Percentiles rank a stretch among this genome's conserved stretches.
Evolutionary conservation across 192 early-diverging fungal species (phyloP).

Genomic region (Kickxella alabastrina): DNA sequence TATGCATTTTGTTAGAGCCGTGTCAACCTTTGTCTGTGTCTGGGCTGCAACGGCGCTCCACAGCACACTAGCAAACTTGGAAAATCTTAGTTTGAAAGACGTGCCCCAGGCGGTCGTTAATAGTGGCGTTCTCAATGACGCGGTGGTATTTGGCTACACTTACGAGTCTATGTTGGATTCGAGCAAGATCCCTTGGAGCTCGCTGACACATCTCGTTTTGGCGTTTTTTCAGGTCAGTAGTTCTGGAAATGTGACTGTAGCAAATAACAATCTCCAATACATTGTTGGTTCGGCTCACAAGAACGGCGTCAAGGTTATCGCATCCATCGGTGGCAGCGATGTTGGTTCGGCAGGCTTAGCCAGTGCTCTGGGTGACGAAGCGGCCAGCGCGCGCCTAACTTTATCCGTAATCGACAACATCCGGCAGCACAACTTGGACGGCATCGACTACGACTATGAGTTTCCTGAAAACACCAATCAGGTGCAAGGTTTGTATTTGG

Average conservation of each 20-base stretch:
- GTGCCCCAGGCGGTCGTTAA: slow-evolving; percentile 16
- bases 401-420: slow-evolving; percentile 39
- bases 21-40: background rate
- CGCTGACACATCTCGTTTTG: slow-evolving; percentile 59
- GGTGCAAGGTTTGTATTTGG: slow-evolving; percentile 53
- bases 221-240: slow-evolving; percentile 51
- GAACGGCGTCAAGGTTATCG: slow-evolving; percentile 53
- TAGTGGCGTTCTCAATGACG: slow-evolving; percentile 30
- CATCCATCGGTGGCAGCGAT: slow-evolving; percentile 70
- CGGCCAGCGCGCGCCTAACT: slow-evolving; percentile 32
- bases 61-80: slow-evolving; percentile 3
- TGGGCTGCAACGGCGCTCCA: background rate
- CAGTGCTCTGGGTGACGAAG: slow-evolving; percentile 38
- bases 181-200: slow-evolving; percentile 43
- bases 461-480: slow-evolving; percentile 57
- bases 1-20: background rate
- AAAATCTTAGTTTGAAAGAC: slow-evolving; percentile 7
- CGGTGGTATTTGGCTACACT: slow-evolving; percentile 42
- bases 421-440: slow-evolving; percentile 53
- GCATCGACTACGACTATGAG: slow-evolving; percentile 65
- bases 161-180: slow-evolving; percentile 23
- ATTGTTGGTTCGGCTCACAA: slow-evolving; percentile 33
- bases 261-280: slow-evolving; percentile 6
- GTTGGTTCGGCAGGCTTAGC: slow-evolving; percentile 59
- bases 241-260: slow-evolving; percentile 14